A percentile compares a stretch with the other conserved stretches of the same genome.
Evolutionary conservation across 176 grass and related monocot genomes (phyloP).

Genomic region (Thinopyrum elongatum): DNA sequence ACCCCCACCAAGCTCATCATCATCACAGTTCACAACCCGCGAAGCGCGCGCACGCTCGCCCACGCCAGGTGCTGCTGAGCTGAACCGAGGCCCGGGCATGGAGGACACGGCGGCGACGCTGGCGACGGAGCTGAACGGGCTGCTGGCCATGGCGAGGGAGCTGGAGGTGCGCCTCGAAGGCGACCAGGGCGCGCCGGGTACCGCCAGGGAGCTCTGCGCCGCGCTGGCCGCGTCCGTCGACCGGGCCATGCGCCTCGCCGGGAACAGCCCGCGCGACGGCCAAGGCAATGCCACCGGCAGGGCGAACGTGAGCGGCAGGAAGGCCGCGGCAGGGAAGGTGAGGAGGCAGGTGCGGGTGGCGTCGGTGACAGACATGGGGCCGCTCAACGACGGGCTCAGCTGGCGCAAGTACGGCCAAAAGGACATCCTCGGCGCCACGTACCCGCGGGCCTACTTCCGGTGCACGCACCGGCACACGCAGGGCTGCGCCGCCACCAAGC

Average conservation of each 20-base stretch:
- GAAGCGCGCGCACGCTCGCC: background rate
- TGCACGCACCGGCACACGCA: slow-evolving; percentile 69
- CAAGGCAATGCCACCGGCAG: slow-evolving; percentile 17
- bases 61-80: background rate
- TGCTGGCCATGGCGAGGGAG: slow-evolving; percentile 51
- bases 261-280: background rate
- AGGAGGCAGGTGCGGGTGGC: slow-evolving; percentile 51
- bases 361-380: slow-evolving; percentile 31
- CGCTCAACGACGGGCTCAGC: slow-evolving; percentile 64
- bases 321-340: slow-evolving; percentile 32
- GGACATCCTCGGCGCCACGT: slow-evolving; percentile 63
- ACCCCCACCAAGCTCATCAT: background rate
- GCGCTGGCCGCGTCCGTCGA: slow-evolving; percentile 44
- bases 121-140: slow-evolving; percentile 52
- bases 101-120: slow-evolving; percentile 22
- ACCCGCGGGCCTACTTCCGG: slow-evolving; percentile 90
- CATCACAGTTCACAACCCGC: too few relatives aligned
- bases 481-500: slow-evolving; percentile 70
- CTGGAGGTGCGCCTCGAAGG: slow-evolving; percentile 39
- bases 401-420: slow-evolving; percentile 97
- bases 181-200: background rate
- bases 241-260: slow-evolving; percentile 56
- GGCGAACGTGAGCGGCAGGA: slow-evolving; percentile 34
- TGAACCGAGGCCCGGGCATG: background rate
- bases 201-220: slow-evolving; percentile 37